Percentiles rank a stretch among this genome's conserved stretches.
These are phyloP conservation scores for Colletotrichum musae DNA, from an alignment of 2,329 filamentous ascomycete genomes.

Conservation along the genomic window DNA sequence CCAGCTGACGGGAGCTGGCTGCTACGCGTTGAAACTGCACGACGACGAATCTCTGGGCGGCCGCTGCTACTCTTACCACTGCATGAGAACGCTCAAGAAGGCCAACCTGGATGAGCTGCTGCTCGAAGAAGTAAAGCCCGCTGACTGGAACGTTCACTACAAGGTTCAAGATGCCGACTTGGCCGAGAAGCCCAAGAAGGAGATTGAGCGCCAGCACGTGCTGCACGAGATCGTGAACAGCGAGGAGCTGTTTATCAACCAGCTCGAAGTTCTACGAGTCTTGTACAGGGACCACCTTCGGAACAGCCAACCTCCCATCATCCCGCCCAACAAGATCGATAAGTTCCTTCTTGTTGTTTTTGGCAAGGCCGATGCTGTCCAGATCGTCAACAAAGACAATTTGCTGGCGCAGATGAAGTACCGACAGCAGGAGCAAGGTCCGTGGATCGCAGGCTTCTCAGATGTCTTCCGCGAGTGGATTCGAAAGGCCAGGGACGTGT, in stretches of 20 bases:
- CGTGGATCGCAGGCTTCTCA: conserved; percentile 93
- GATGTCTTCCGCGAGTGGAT: conserved; percentile 99
- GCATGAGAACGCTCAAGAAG: conserved; percentile 94
- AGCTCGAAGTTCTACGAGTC: conserved; percentile 86
- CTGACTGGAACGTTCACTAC: conserved; percentile 94
- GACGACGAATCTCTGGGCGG: conserved; percentile 73
- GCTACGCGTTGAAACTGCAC: conserved; percentile 90
- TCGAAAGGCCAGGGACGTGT: conserved; percentile 88
- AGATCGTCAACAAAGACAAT: conserved; percentile 92
- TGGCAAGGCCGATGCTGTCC: conserved; percentile 89
- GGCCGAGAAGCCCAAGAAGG: conserved; percentile 82
- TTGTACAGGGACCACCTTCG: conserved; percentile 88
- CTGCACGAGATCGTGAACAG: conserved; percentile 95
- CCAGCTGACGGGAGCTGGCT: conserved; percentile 92
- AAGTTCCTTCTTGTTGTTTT: conserved; percentile 90
- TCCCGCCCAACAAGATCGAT: conserved; percentile 82
- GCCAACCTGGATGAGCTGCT: conserved; percentile 85
- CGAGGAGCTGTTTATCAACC: conserved; percentile 91
- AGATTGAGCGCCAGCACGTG: conserved; percentile 93
- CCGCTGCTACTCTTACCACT: conserved; percentile 94
- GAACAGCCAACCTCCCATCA: conserved; percentile 82
- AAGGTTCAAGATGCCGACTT: conserved; percentile 83
- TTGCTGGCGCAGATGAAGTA: conserved; percentile 95
- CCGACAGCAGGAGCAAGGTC: conserved; percentile 95
- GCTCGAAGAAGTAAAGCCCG: conserved; percentile 77